Conservation (phyloP, 768 basidiomycete genomes). For the Mycena sanguinolenta region DNA sequence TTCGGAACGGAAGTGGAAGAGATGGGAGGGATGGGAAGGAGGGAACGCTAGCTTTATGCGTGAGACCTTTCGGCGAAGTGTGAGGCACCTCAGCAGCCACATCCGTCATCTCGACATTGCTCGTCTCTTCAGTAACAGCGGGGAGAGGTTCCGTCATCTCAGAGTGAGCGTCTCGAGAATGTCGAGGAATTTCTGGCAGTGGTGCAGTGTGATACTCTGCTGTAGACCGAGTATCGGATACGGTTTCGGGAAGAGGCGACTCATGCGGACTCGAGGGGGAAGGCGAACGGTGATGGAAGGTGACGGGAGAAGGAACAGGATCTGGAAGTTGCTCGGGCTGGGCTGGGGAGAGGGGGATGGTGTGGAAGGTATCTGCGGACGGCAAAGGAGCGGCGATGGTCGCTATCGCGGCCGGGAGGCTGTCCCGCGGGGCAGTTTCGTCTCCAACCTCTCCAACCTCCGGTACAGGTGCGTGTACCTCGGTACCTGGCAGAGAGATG, state of each 20-base stretch:
- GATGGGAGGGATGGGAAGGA: slow-evolving; percentile 77
- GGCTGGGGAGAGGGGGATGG: slow-evolving; percentile 55
- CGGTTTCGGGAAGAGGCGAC: background rate
- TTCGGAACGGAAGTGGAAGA: slow-evolving; percentile 72
- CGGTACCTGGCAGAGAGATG: slow-evolving; percentile 38
- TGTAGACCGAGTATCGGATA: background rate
- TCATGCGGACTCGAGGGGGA: background rate
- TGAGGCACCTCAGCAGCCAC: slow-evolving; percentile 12
- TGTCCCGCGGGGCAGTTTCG: slow-evolving; percentile 21
- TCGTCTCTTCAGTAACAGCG: slow-evolving; percentile 9
- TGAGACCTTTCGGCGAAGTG: slow-evolving; percentile 37
- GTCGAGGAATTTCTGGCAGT: slow-evolving; percentile 29
- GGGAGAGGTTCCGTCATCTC: slow-evolving; percentile 23
- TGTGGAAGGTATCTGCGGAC: slow-evolving; percentile 53
- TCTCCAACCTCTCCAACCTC: slow-evolving; percentile 1
- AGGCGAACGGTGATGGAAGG: slow-evolving; percentile 1
- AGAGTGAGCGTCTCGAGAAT: slow-evolving; percentile 14
- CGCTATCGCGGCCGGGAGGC: slow-evolving; percentile 19
- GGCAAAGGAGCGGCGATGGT: slow-evolving; percentile 44
- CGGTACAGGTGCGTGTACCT: background rate
- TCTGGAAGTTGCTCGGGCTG: slow-evolving; percentile 21
- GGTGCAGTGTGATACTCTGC: slow-evolving; percentile 16
- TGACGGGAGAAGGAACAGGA: slow-evolving; percentile 12
- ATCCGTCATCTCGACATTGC: slow-evolving; percentile 39
- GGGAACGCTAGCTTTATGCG: slow-evolving; percentile 56